Conservation (phyloP, 1,139 yeast genomes). For the Citeromyces hawaiiensis region DNA sequence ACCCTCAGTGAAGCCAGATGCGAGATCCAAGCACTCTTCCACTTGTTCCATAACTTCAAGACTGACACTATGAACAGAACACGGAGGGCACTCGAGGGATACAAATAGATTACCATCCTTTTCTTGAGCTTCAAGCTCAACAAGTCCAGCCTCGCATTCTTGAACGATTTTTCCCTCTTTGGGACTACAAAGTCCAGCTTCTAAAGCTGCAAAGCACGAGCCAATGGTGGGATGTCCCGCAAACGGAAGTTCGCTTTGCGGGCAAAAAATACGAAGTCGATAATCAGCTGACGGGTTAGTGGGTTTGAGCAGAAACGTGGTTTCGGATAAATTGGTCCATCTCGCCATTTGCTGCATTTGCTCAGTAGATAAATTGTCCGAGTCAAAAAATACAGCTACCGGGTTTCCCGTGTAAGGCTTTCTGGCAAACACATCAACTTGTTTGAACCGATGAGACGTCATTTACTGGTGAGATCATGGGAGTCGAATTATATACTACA, state of each 20-base stretch:
- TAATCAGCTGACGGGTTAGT: slow-evolving; percentile 25
- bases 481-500: too few relatives aligned
- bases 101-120: background rate
- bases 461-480: too few relatives aligned
- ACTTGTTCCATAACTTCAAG: background rate
- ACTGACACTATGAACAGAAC: background rate
- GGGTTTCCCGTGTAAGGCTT: slow-evolving; percentile 37
- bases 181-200: slow-evolving; percentile 17
- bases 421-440: slow-evolving; percentile 13
- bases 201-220: slow-evolving; percentile 27
- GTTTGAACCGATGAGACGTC: background rate
- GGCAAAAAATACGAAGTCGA: slow-evolving; percentile 32
- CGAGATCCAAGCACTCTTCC: background rate
- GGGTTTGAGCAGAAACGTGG: slow-evolving; percentile 32
- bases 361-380: slow-evolving; percentile 18
- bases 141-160: slow-evolving; percentile 30
- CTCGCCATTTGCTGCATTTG: slow-evolving; percentile 32
- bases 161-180: slow-evolving; percentile 21
- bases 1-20: background rate
- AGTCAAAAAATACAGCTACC: slow-evolving; percentile 34
- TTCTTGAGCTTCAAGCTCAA: slow-evolving; percentile 18
- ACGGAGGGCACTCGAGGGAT: background rate
- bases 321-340: slow-evolving; percentile 47
- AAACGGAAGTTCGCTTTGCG: slow-evolving; percentile 33
- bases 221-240: slow-evolving; percentile 55